phyloP scores from a whole-genome alignment of 139 green algal genomes.

The Asterochloris erici region DNA sequence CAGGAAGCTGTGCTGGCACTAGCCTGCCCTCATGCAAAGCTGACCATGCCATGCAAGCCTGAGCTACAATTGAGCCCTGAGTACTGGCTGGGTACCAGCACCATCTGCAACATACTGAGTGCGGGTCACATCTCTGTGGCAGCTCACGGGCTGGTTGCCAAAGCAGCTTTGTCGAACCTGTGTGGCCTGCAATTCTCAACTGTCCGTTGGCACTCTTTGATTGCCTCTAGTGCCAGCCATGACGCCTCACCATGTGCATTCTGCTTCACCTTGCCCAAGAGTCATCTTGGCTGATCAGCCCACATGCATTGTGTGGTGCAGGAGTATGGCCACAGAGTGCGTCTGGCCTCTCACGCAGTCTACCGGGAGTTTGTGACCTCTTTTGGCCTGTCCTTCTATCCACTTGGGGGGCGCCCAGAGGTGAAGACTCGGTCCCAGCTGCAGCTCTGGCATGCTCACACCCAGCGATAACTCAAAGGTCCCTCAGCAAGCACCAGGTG shows the following conservation, averaged over 20 bases:
- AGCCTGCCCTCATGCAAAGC: too few relatives aligned
- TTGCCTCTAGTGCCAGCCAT: background rate
- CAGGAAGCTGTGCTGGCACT: too few relatives aligned
- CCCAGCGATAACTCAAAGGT: background rate
- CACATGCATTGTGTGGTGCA: background rate
- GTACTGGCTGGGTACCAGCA: too few relatives aligned
- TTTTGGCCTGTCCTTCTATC: constrained; percentile 68
- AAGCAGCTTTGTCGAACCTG: too few relatives aligned
- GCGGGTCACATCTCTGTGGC: too few relatives aligned
- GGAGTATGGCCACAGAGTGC: constrained; percentile 52
- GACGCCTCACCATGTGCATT: background rate
- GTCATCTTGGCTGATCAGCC: background rate
- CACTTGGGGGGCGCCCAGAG: constrained; percentile 68
- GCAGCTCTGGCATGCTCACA: too few relatives aligned
- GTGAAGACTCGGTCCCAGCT: constrained; percentile 26
- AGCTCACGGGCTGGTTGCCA: too few relatives aligned
- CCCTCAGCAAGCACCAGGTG: background rate
- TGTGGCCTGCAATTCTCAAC: too few relatives aligned
- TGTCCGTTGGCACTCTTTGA: background rate
- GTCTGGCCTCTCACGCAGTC: constrained; percentile 48
- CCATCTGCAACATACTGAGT: too few relatives aligned
- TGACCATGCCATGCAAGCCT: too few relatives aligned
- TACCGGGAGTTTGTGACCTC: constrained; percentile 51
- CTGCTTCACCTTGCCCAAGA: background rate
- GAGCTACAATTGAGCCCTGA: too few relatives aligned